A percentile compares a stretch with the other conserved stretches of the same genome.
Evolutionary conservation across 225 moss, liverwort and hornwort genomes (phyloP).

Genomic region (Pleurozium schreberi): DNA sequence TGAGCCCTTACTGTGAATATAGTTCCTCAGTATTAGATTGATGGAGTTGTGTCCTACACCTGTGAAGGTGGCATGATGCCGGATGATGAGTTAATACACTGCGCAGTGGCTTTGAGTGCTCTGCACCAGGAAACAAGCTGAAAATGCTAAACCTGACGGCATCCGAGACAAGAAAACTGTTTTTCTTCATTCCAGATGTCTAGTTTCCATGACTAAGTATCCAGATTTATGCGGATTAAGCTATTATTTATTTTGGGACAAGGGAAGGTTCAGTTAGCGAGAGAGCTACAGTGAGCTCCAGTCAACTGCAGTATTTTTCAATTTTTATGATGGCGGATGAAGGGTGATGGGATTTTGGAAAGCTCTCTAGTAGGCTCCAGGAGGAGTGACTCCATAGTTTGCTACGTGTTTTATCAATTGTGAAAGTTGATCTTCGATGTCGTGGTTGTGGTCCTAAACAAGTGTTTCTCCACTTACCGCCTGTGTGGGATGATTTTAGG

Average conservation of each 20-base stretch:
- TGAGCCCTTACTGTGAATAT: slow-evolving; percentile 5
- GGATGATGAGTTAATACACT: slow-evolving; percentile 18
- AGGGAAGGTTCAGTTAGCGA: neutral
- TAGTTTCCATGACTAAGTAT: neutral
- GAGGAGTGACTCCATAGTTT: neutral
- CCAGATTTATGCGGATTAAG: neutral
- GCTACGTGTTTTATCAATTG: neutral
- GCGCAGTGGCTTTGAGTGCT: slow-evolving; percentile 44
- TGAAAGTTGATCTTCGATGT: neutral
- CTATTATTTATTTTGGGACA: neutral
- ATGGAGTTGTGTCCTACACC: neutral
- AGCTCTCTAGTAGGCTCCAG: neutral
- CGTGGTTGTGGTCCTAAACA: neutral
- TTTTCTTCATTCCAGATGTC: neutral
- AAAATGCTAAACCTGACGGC: slow-evolving; percentile 31
- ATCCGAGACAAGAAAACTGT: neutral
- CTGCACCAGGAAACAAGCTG: slow-evolving; percentile 24
- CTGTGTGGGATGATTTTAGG: slow-evolving; percentile 21
- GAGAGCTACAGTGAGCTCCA: neutral
- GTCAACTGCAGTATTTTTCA: neutral
- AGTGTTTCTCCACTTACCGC: neutral
- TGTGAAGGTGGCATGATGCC: neutral
- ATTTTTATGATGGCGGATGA: neutral
- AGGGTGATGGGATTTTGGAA: neutral
- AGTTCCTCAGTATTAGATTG: neutral